These are phyloP conservation scores for Pontederia crassipes DNA, from an alignment of 176 grass and related monocot species.

Conservation along the genomic window DNA sequence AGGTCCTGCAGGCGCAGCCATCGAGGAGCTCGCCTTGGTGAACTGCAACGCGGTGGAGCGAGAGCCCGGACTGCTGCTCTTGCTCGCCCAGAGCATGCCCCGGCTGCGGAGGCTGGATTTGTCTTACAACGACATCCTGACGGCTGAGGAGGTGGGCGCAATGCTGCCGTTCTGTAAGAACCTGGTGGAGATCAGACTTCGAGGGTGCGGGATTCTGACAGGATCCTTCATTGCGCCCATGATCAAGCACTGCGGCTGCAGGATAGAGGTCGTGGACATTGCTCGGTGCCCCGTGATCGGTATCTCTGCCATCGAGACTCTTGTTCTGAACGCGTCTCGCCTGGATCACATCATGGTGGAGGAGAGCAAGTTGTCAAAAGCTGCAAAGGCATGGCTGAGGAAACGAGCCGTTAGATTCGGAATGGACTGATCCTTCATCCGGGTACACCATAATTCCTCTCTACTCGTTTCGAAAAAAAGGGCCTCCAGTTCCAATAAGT, in stretches of 20 bases:
- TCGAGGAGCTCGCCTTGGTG: slow-evolving; percentile 78
- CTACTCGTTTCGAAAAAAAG: too few species aligned
- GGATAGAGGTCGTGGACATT: slow-evolving; percentile 58
- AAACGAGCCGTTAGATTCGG: too few species aligned
- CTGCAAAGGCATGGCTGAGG: slow-evolving; percentile 17
- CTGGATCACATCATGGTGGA: slow-evolving; percentile 51
- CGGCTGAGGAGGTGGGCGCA: slow-evolving; percentile 59
- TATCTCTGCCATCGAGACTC: slow-evolving; percentile 27
- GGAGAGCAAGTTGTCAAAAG: slow-evolving; percentile 35
- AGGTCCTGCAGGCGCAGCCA: slow-evolving; percentile 35
- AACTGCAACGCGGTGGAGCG: slow-evolving; percentile 73
- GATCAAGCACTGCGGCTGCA: slow-evolving; percentile 46
- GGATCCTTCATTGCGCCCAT: slow-evolving; percentile 30
- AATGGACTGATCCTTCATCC: too few species aligned
- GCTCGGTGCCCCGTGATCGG: slow-evolving; percentile 42
- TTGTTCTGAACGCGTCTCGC: slow-evolving; percentile 32
- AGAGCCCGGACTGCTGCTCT: slow-evolving; percentile 62
- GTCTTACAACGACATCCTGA: slow-evolving; percentile 74
- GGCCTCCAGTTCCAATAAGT: too few species aligned
- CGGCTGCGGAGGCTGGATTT: slow-evolving; percentile 50
- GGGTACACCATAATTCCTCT: too few species aligned
- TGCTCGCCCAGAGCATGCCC: slow-evolving; percentile 74
- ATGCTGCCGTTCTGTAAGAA: slow-evolving; percentile 74
- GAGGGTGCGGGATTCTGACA: slow-evolving; percentile 53
- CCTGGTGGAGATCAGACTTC: slow-evolving; percentile 57